Percentiles rank a stretch among this genome's conserved stretches.
phyloP scores from a whole-genome alignment of 2,329 filamentous ascomycete genomes.

The Beauveria medogensis region DNA sequence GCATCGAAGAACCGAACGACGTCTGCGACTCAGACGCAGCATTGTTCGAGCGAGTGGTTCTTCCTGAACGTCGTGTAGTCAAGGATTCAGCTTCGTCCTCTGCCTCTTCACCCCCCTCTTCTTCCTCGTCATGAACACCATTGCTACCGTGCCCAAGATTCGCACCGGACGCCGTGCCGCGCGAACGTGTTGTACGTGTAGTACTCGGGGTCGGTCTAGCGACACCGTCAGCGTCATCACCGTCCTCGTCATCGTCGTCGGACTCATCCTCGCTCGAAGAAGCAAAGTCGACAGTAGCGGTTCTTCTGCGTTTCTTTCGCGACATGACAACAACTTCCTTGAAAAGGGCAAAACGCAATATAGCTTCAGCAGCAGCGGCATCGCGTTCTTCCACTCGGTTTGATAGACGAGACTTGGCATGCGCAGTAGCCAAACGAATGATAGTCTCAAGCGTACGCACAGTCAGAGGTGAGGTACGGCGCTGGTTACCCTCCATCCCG shows the following conservation, averaged over 20 bases:
- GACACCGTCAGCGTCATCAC: constrained; percentile 47
- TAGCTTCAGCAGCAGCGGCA: constrained; percentile 77
- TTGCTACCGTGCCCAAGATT: constrained; percentile 20
- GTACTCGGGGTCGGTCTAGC: constrained; percentile 20
- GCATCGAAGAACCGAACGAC: constrained; percentile 73
- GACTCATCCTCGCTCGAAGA: constrained; percentile 49
- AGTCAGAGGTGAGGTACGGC: constrained; percentile 89
- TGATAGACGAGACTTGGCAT: constrained; percentile 86
- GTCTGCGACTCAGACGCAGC: constrained; percentile 37
- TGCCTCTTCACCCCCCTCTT: constrained; percentile 46
- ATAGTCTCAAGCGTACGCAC: constrained; percentile 95
- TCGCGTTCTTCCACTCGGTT: constrained; percentile 84
- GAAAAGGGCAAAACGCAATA: constrained; percentile 90
- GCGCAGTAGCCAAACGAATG: constrained; percentile 94
- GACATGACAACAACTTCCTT: constrained; percentile 86
- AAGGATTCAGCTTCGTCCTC: constrained; percentile 36
- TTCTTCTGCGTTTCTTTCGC: constrained; percentile 74
- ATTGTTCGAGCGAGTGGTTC: constrained; percentile 28
- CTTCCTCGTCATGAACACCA: constrained; percentile 33
- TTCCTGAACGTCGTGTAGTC: constrained; percentile 34
- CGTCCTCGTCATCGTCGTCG: constrained; percentile 49
- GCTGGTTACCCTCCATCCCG: constrained; percentile 87
- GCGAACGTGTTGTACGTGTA: constrained; percentile 24
- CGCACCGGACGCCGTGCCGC: constrained; percentile 18
- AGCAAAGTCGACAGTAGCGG: constrained; percentile 47